These are phyloP conservation scores for Lasiosphaeria hispida DNA, from an alignment of 495 filamentous ascomycete genomes.

Conservation along the genomic window DNA sequence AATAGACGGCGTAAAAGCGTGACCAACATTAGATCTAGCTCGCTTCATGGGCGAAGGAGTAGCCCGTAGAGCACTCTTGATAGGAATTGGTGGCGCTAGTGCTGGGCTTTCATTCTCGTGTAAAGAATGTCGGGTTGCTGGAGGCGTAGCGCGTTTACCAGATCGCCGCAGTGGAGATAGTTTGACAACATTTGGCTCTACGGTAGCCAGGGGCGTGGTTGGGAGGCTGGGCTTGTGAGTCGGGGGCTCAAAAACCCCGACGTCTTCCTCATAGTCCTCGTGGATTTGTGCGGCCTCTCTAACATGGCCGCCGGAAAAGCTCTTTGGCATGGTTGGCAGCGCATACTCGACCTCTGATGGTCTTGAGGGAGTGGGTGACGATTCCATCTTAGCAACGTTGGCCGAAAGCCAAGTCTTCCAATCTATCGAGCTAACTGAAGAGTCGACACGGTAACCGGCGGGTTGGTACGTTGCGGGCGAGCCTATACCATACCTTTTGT, in stretches of 20 bases:
- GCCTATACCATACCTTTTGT: not conserved
- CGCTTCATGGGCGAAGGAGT: conserved; percentile 22
- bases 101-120: conserved; percentile 19
- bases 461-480: conserved; percentile 24
- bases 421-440: conserved; percentile 46
- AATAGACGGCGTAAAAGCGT: conserved; percentile 19
- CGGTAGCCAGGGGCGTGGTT: conserved; percentile 18
- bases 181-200: conserved; percentile 29
- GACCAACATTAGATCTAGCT: conserved; percentile 1
- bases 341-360: conserved; percentile 34
- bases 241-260: conserved; percentile 12
- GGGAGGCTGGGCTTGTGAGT: conserved; percentile 22
- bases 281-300: conserved; percentile 60
- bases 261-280: conserved; percentile 41
- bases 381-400: conserved; percentile 49
- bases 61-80: conserved; percentile 25
- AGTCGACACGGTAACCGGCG: conserved; percentile 33
- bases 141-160: conserved; percentile 18
- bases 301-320: conserved; percentile 45
- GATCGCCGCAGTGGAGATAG: conserved; percentile 13
- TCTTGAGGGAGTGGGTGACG: conserved; percentile 24
- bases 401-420: conserved; percentile 55
- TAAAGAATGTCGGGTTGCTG: conserved; percentile 2
- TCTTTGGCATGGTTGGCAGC: conserved; percentile 36
- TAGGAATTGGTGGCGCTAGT: conserved; percentile 25